phyloP scores from a whole-genome alignment of 345 rosid genomes.

The Eucalyptus dawsonii region DNA sequence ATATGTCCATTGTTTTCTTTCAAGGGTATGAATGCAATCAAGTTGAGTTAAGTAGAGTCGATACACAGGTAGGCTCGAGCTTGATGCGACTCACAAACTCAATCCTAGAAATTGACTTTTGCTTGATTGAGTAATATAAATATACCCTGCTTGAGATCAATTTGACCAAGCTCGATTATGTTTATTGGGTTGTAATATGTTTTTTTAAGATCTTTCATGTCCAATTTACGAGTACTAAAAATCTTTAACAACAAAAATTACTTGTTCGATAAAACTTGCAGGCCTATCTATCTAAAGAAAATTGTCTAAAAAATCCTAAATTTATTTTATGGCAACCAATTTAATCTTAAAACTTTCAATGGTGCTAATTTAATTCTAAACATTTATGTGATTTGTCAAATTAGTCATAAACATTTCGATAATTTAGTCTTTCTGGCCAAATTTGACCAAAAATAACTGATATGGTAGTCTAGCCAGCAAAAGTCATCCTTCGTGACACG shows the following conservation, averaged over 20 bases:
- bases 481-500: accelerated
- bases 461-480: background rate
- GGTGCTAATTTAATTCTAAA: background rate
- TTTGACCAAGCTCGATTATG: background rate
- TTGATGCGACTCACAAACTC: background rate
- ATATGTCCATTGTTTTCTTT: background rate
- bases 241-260: background rate
- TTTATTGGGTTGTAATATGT: background rate
- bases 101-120: background rate
- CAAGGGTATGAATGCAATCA: background rate
- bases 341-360: background rate
- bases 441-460: background rate
- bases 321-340: accelerated
- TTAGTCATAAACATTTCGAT: background rate
- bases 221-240: background rate
- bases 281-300: background rate
- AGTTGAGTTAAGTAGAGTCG: background rate
- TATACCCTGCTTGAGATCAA: background rate
- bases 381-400: background rate
- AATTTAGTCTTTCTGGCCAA: accelerated
- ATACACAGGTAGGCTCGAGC: accelerated
- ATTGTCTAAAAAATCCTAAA: background rate
- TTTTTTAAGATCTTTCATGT: background rate
- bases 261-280: background rate
- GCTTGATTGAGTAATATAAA: background rate